A percentile compares a stretch with the other conserved stretches of the same genome.
phyloP scores from a whole-genome alignment of 441 rosid species.

The Adansonia gregorii region DNA sequence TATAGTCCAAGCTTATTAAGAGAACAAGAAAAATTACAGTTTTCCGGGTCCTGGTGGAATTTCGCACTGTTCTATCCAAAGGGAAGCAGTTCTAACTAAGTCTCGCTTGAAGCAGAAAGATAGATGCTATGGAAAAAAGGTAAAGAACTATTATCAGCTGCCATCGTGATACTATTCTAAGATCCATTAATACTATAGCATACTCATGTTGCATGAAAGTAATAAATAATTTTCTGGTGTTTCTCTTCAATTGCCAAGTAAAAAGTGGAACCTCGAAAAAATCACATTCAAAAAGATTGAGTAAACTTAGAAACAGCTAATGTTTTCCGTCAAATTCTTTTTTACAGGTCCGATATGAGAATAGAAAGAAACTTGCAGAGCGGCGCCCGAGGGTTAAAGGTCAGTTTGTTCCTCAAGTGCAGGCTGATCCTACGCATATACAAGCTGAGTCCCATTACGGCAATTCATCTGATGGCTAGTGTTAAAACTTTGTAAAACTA shows the following conservation, averaged over 20 bases:
- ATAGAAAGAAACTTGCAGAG: constrained; percentile 92
- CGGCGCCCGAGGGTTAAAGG: constrained; percentile 90
- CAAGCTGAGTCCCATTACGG: constrained; percentile 35
- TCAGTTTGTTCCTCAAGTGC: constrained; percentile 86
- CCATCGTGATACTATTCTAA: constrained; percentile 8
- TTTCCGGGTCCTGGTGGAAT: constrained; percentile 39
- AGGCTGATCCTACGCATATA: constrained; percentile 33
- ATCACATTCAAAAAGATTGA: not conserved
- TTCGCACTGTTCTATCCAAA: constrained; percentile 53
- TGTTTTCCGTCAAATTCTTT: constrained; percentile 18
- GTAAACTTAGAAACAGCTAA: not conserved
- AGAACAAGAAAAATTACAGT: constrained; percentile 55
- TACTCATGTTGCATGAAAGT: too few species aligned
- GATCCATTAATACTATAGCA: not conserved
- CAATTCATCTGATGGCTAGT: constrained; percentile 26
- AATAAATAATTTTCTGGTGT: too few species aligned
- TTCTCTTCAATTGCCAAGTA: too few species aligned
- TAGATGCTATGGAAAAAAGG: constrained; percentile 92
- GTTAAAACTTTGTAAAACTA: not conserved
- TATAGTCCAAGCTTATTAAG: constrained; percentile 40
- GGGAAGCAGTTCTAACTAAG: constrained; percentile 86
- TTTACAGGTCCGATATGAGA: constrained; percentile 84
- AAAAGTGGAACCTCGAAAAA: too few species aligned
- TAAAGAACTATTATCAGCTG: constrained; percentile 38
- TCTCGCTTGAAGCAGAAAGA: constrained; percentile 91